These are phyloP conservation scores for Malus domestica DNA, from an alignment of 306 rosid genomes.

Conservation along the genomic window DNA sequence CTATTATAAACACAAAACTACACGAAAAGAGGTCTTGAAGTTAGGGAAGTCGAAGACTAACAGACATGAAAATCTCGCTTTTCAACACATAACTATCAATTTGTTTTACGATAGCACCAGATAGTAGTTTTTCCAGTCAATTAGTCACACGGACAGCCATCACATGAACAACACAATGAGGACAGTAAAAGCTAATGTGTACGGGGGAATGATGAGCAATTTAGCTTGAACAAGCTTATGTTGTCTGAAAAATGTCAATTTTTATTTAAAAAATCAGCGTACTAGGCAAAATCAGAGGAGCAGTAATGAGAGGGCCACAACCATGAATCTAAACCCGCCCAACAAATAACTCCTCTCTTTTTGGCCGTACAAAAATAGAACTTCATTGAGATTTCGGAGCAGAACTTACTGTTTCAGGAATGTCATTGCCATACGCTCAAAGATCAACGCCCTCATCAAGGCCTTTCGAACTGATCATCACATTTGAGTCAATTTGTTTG, in stretches of 20 bases:
- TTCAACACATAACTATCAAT: not conserved
- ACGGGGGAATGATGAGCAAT: not conserved
- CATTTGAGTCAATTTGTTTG: conserved; percentile 90
- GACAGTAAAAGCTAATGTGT: not conserved
- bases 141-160: not conserved
- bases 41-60: not conserved
- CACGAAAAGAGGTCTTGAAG: not conserved
- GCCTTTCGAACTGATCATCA: conserved; percentile 85
- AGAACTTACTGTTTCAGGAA: conserved; percentile 9
- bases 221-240: not conserved
- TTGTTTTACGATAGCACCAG: not conserved
- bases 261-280: not conserved
- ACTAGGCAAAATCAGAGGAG: not conserved
- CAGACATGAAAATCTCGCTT: not conserved
- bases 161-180: not conserved
- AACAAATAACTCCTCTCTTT: not conserved
- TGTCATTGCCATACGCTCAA: conserved; percentile 22
- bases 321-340: not conserved
- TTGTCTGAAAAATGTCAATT: not conserved
- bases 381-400: not conserved
- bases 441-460: conserved; percentile 93
- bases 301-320: not conserved
- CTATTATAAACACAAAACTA: not conserved
- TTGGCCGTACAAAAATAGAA: not conserved
- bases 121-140: not conserved